Percentiles rank a stretch among this genome's conserved stretches.
These are phyloP conservation scores for Inonotus hispidus DNA, from an alignment of 1,284 basidiomycete genomes.

Conservation along the genomic window DNA sequence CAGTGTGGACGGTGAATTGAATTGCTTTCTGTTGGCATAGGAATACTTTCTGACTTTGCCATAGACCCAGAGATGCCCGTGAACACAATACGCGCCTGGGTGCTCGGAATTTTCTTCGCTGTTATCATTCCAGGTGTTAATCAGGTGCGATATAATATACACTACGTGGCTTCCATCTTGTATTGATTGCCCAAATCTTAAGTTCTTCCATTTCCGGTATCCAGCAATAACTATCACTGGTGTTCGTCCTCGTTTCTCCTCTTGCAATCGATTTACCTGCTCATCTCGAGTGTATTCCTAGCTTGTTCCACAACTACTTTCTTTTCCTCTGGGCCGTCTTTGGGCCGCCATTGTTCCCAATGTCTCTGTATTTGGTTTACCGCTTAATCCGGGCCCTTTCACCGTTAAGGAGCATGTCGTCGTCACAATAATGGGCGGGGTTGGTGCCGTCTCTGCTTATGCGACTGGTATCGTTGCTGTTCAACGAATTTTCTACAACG, in stretches of 20 bases:
- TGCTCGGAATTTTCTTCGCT: slow-evolving; percentile 45
- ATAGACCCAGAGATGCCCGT: slow-evolving; percentile 31
- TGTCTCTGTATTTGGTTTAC: slow-evolving; percentile 36
- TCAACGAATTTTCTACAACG: slow-evolving; percentile 30
- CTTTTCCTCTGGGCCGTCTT: slow-evolving; percentile 41
- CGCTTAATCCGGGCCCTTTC: slow-evolving; percentile 45
- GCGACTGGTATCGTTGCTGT: slow-evolving; percentile 39
- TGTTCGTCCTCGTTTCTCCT: slow-evolving; percentile 21
- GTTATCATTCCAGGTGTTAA: slow-evolving; percentile 53
- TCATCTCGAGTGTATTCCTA: background rate
- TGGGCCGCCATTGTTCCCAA: slow-evolving; percentile 37
- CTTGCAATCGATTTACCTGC: background rate
- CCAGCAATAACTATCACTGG: slow-evolving; percentile 42
- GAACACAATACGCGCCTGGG: slow-evolving; percentile 60
- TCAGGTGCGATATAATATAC: slow-evolving; percentile 34
- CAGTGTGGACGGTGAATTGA: slow-evolving; percentile 28
- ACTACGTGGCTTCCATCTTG: slow-evolving; percentile 23
- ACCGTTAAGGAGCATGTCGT: slow-evolving; percentile 39
- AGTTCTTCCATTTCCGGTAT: slow-evolving; percentile 66
- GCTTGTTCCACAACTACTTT: slow-evolving; percentile 41
- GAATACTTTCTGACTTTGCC: too few relatives aligned
- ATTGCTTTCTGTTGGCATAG: too few relatives aligned
- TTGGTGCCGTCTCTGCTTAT: slow-evolving; percentile 20
- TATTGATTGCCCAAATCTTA: slow-evolving; percentile 37
- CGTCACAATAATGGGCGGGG: slow-evolving; percentile 24